These are phyloP conservation scores for Furcasterigmium furcatum DNA, from an alignment of 2,329 filamentous ascomycete species.

Conservation along the genomic window DNA sequence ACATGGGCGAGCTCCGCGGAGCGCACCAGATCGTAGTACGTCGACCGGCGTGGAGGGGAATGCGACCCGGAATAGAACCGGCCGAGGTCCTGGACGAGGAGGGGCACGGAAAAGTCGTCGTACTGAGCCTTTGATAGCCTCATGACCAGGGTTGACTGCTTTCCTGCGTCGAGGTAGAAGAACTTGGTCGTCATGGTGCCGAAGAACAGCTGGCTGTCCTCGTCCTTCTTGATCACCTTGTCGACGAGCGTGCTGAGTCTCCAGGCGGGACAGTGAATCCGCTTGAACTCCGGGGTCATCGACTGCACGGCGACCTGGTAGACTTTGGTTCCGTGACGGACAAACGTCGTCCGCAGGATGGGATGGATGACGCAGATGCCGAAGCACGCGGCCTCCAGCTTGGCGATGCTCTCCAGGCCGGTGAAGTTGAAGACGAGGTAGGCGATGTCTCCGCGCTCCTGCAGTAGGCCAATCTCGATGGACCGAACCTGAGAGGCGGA, in stretches of 20 bases:
- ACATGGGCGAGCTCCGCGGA: conserved; percentile 31
- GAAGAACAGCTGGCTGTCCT: conserved; percentile 32
- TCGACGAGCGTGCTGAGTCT: conserved; percentile 33
- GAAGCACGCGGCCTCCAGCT: conserved; percentile 43
- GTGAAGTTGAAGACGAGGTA: conserved; percentile 47
- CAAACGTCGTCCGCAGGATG: conserved; percentile 53
- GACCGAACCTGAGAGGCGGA: conserved; percentile 43
- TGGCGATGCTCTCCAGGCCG: conserved; percentile 35
- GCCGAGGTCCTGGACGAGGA: conserved; percentile 45
- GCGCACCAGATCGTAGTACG: conserved; percentile 46
- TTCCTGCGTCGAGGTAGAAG: conserved; percentile 43
- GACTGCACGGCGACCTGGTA: conserved; percentile 45
- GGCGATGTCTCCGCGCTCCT: conserved; percentile 38
- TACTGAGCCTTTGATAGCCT: conserved; percentile 47
- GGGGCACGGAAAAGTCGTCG: conserved; percentile 39
- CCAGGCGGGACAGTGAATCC: conserved; percentile 34
- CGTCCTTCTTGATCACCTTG: conserved; percentile 40
- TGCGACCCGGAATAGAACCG: conserved; percentile 37
- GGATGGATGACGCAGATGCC: conserved; percentile 41
- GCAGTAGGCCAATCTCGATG: conserved; percentile 45
- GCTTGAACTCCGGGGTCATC: conserved; percentile 39
- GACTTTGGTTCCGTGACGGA: conserved; percentile 39
- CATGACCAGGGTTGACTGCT: conserved; percentile 43
- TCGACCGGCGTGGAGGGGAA: conserved; percentile 29
- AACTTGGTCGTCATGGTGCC: conserved; percentile 45